These are phyloP conservation scores for Helotiales sp. DNA, from an alignment of 2,329 filamentous ascomycete species.

Conservation along the genomic window DNA sequence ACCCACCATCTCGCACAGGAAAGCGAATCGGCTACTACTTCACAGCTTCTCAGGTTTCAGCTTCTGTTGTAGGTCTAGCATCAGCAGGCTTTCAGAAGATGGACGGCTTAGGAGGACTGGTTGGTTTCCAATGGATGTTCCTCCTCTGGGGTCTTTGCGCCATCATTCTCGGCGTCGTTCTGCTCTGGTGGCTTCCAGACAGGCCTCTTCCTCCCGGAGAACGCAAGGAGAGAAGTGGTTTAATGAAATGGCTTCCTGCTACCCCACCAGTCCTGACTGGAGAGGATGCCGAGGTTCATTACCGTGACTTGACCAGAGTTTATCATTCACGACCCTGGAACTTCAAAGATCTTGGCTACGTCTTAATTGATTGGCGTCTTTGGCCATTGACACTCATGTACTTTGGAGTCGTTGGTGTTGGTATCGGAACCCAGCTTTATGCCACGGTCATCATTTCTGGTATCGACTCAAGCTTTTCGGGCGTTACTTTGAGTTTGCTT, in stretches of 20 bases:
- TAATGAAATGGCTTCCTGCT: slow-evolving; percentile 65
- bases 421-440: slow-evolving; percentile 87
- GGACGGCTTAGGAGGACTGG: slow-evolving; percentile 74
- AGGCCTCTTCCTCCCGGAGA: slow-evolving; percentile 75
- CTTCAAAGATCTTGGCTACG: slow-evolving; percentile 65
- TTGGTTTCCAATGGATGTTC: slow-evolving; percentile 93
- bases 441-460: slow-evolving; percentile 81
- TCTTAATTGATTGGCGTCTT: slow-evolving; percentile 82
- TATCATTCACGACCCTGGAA: slow-evolving; percentile 77
- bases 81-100: slow-evolving; percentile 91
- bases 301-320: slow-evolving; percentile 76
- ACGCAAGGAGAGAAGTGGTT: slow-evolving; percentile 41
- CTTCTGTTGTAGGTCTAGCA: slow-evolving; percentile 84
- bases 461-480: slow-evolving; percentile 72
- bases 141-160: slow-evolving; percentile 79
- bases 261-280: slow-evolving; percentile 72
- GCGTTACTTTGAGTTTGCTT: slow-evolving; percentile 75
- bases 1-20: slow-evolving; percentile 80
- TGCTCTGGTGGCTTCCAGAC: slow-evolving; percentile 91
- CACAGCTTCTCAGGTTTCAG: slow-evolving; percentile 84
- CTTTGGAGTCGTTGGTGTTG: slow-evolving; percentile 90
- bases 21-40: slow-evolving; percentile 90
- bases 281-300: slow-evolving; percentile 78
- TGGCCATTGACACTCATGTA: slow-evolving; percentile 91
- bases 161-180: slow-evolving; percentile 66